These are phyloP conservation scores for Yamadazyma pseudoaaseri DNA, from an alignment of 1,139 yeast genomes.

Conservation along the genomic window DNA sequence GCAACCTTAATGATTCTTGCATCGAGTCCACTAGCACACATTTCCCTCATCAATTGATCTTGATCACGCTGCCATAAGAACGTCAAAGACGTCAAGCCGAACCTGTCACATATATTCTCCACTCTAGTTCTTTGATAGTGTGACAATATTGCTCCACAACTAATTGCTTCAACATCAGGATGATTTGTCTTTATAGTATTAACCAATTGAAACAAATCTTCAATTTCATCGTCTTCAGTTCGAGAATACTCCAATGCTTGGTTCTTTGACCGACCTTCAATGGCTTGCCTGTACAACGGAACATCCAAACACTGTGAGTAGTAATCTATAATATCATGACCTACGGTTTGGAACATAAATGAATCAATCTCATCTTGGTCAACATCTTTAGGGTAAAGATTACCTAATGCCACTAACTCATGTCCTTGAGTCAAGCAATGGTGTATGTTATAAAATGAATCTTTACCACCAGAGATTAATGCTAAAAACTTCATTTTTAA, in stretches of 20 bases:
- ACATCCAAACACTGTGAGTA: constrained; percentile 72
- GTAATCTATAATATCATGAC: constrained; percentile 70
- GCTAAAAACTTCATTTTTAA: constrained; percentile 85
- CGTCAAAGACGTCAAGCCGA: constrained; percentile 67
- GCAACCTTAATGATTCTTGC: constrained; percentile 92
- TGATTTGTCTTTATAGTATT: constrained; percentile 44
- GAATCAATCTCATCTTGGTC: constrained; percentile 75
- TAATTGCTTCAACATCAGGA: constrained; percentile 81
- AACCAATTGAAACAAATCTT: constrained; percentile 64
- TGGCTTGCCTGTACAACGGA: constrained; percentile 75
- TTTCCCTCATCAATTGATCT: constrained; percentile 73
- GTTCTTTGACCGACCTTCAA: constrained; percentile 62
- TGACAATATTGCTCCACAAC: constrained; percentile 94
- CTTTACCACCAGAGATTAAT: constrained; percentile 92
- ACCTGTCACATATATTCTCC: constrained; percentile 79
- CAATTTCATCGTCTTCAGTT: constrained; percentile 79
- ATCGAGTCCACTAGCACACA: constrained; percentile 71
- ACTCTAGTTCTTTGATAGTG: constrained; percentile 92
- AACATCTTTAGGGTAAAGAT: constrained; percentile 62
- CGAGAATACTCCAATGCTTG: constrained; percentile 65
- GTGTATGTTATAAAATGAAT: constrained; percentile 83
- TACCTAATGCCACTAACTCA: constrained; percentile 79
- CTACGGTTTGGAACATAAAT: constrained; percentile 98
- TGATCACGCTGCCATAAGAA: constrained; percentile 92
- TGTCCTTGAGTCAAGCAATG: constrained; percentile 85